phyloP scores from a whole-genome alignment of 2,329 filamentous ascomycete genomes.

The Colletotrichum agaves region DNA sequence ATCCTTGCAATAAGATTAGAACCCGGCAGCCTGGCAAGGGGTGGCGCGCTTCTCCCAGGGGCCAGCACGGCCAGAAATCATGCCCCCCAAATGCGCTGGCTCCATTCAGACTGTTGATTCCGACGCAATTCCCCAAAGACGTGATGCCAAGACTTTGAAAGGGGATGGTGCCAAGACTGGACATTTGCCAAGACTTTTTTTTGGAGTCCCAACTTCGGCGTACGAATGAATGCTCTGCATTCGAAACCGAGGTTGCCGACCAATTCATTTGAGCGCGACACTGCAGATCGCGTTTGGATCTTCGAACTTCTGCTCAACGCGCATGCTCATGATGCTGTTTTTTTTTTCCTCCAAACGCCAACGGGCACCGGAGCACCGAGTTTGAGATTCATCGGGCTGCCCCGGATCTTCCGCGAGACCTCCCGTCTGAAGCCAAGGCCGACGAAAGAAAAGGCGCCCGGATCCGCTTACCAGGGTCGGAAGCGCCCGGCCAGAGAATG shows the following conservation, averaged over 20 bases:
- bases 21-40: constrained; percentile 20
- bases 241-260: not conserved
- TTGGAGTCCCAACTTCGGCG: constrained; percentile 1
- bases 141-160: constrained; percentile 24
- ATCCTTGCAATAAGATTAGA: not conserved
- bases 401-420: constrained; percentile 13
- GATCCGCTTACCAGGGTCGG: not conserved
- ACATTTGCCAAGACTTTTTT: constrained; percentile 12
- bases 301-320: not conserved
- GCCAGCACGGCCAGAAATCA: not conserved
- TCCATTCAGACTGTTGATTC: not conserved
- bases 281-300: not conserved
- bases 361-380: not conserved
- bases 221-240: constrained; percentile 11
- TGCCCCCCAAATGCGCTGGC: constrained; percentile 16
- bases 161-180: constrained; percentile 28
- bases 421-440: not conserved
- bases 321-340: not conserved
- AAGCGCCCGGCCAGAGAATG: constrained; percentile 13
- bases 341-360: not conserved
- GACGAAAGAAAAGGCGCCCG: not conserved
- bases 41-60: not conserved
- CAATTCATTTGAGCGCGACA: not conserved
- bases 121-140: constrained; percentile 16
- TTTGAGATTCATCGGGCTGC: constrained; percentile 22